Percentiles rank a stretch among this genome's conserved stretches.
phyloP scores from a whole-genome alignment of 441 rosid species.

The Gossypium schwendimanii region DNA sequence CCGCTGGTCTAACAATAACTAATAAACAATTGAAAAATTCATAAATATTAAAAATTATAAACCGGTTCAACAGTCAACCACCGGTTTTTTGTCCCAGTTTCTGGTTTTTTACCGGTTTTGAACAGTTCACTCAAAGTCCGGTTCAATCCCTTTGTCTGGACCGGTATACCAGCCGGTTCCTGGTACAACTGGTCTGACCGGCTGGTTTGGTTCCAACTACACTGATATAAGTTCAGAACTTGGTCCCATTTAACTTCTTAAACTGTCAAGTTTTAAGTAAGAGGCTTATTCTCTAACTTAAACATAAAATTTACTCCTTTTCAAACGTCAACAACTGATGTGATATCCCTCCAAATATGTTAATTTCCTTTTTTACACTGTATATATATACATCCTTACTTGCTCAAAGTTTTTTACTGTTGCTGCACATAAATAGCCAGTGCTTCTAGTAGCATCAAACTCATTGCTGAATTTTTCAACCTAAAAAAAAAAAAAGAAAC shows the following conservation, averaged over 20 bases:
- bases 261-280: not conserved
- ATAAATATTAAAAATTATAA: too few relatives aligned
- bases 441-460: slow-evolving; percentile 85
- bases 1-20: too few relatives aligned
- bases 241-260: not conserved
- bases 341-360: not conserved
- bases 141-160: too few relatives aligned
- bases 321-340: not conserved
- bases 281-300: not conserved
- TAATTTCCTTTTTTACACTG: not conserved
- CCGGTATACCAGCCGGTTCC: too few relatives aligned
- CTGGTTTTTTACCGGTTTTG: too few relatives aligned
- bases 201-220: too few relatives aligned
- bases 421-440: slow-evolving; percentile 83
- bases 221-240: not conserved
- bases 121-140: too few relatives aligned
- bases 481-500: slow-evolving; percentile 24
- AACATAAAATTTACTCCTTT: not conserved
- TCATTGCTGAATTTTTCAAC: slow-evolving; percentile 54
- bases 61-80: too few relatives aligned
- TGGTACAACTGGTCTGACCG: too few relatives aligned
- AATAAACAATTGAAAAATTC: too few relatives aligned
- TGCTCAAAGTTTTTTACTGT: slow-evolving; percentile 70
- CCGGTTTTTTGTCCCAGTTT: too few relatives aligned
- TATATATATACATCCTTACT: slow-evolving; percentile 26